Evolutionary conservation across 805 yeast genomes (phyloP).

Genomic region (Hanseniaspora singularis): DNA sequence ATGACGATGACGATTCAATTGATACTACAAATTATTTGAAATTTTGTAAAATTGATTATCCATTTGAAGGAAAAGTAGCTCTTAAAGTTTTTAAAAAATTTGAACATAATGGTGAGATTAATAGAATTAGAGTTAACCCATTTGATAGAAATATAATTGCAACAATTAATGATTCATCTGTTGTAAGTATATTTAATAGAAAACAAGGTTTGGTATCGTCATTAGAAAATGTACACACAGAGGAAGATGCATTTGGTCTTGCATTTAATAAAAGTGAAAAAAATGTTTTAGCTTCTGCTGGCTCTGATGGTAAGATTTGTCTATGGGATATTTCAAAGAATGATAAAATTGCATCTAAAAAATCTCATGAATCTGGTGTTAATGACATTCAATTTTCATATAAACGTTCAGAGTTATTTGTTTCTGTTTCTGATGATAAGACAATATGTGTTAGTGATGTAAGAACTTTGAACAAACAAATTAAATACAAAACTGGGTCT

Average conservation of each 20-base stretch:
- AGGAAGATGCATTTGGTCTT: conserved; percentile 62
- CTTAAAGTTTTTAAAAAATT: conserved; percentile 51
- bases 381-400: conserved; percentile 69
- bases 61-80: conserved; percentile 38
- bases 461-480: conserved; percentile 29
- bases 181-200: conserved; percentile 41
- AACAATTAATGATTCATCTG: conserved; percentile 59
- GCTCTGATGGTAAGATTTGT: conserved; percentile 57
- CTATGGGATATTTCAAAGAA: conserved; percentile 40
- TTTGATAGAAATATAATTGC: conserved; percentile 44
- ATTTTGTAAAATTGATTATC: conserved; percentile 49
- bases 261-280: conserved; percentile 44
- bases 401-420: conserved; percentile 41
- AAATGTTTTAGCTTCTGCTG: conserved; percentile 45
- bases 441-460: conserved; percentile 44
- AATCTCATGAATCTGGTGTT: conserved; percentile 40
- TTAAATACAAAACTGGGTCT: conserved; percentile 23
- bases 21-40: conserved; percentile 56
- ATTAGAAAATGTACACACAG: conserved; percentile 37
- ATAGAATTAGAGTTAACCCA: conserved; percentile 62
- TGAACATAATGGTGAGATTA: conserved; percentile 52
- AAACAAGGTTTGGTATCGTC: conserved; percentile 24
- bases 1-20: conserved; percentile 45
- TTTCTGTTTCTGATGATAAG: conserved; percentile 65
- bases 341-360: conserved; percentile 21